Conservation (phyloP, 2,329 filamentous ascomycete species). For the Trichoderma afroharzianum region DNA sequence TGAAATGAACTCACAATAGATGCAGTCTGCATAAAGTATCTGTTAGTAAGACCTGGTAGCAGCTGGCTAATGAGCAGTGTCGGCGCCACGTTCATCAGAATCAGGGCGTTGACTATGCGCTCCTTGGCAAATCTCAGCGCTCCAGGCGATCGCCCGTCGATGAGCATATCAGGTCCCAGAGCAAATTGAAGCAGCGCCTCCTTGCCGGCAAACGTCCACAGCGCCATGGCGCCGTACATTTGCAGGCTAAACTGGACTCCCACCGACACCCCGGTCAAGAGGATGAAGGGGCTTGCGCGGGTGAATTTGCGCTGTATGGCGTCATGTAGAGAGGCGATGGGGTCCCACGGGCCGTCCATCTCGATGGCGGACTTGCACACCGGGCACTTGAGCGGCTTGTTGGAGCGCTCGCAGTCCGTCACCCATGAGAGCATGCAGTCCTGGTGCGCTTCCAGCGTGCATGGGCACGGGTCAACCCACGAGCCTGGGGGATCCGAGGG, state of each 20-base stretch:
- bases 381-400: conserved; percentile 72
- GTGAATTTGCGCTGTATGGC: conserved; percentile 53
- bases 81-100: conserved; percentile 46
- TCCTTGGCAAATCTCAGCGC: conserved; percentile 28
- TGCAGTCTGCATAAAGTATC: conserved; percentile 41
- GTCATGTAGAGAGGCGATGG: conserved; percentile 65
- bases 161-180: conserved; percentile 31
- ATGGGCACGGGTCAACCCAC: conserved; percentile 89
- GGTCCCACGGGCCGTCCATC: conserved; percentile 70
- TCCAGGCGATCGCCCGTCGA: conserved; percentile 26
- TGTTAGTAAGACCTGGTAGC: conserved; percentile 41
- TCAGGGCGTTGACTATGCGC: conserved; percentile 32
- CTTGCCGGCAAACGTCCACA: conserved; percentile 51
- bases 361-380: conserved; percentile 83
- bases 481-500: conserved; percentile 45
- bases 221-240: conserved; percentile 50
- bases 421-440: conserved; percentile 89
- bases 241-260: conserved; percentile 51
- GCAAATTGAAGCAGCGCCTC: conserved; percentile 43
- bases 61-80: conserved; percentile 43
- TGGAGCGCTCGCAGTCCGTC: conserved; percentile 71
- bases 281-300: conserved; percentile 56
- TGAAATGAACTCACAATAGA: conserved; percentile 35
- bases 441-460: conserved; percentile 87
- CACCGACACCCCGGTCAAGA: conserved; percentile 55